These are phyloP conservation scores for Gossypium mustelinum DNA, from an alignment of 345 rosid species.

Conservation along the genomic window DNA sequence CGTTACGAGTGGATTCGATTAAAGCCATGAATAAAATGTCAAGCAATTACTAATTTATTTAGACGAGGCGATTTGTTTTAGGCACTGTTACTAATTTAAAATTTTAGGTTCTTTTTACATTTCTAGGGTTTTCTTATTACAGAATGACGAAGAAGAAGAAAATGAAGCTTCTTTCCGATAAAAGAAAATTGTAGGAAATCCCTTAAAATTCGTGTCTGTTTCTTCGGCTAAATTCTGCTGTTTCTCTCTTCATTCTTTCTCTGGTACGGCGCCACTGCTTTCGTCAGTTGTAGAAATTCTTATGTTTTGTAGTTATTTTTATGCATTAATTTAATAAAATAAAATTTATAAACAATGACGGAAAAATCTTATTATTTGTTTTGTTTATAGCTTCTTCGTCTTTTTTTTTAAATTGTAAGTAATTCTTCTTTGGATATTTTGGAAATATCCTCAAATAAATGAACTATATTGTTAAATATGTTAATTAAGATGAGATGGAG, in stretches of 20 bases:
- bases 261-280: not conserved
- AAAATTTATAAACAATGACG: not conserved
- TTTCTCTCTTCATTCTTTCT: not conserved
- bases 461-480: not conserved
- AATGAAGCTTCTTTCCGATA: not conserved
- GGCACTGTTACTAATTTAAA: conserved; percentile 14
- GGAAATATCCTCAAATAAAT: not conserved
- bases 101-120: not conserved
- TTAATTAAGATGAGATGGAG: not conserved
- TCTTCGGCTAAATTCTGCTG: conserved; percentile 14
- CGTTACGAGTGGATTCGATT: conserved; percentile 63
- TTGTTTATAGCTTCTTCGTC: no score
- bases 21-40: conserved; percentile 29
- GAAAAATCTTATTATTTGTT: not conserved
- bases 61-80: conserved; percentile 7
- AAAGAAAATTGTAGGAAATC: not conserved
- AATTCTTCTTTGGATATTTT: not conserved
- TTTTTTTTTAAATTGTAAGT: not conserved
- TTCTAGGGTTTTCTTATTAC: conserved; percentile 10
- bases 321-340: not conserved
- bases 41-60: not conserved
- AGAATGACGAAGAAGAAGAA: conserved; percentile 12
- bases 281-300: conserved; percentile 4
- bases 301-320: not conserved
- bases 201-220: conserved; percentile 16